phyloP scores from a whole-genome alignment of 2,329 filamentous ascomycete genomes.

The Botryotinia globosa region DNA sequence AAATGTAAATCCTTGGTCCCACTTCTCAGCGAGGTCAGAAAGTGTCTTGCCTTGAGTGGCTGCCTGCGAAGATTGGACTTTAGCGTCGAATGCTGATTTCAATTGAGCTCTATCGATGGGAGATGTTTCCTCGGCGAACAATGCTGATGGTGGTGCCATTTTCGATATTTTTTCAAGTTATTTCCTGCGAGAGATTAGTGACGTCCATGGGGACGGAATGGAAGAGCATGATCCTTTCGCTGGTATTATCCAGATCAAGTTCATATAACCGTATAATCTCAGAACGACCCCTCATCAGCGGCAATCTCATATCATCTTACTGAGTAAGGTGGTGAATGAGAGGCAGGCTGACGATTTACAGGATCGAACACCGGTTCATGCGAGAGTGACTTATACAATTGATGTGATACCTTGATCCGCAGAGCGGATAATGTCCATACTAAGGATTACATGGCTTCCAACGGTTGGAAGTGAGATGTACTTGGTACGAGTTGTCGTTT shows the following conservation, averaged over 20 bases:
- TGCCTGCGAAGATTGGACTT: slow-evolving; percentile 48
- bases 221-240: slow-evolving; percentile 96
- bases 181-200: slow-evolving; percentile 44
- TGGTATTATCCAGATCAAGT: slow-evolving; percentile 99
- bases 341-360: slow-evolving; percentile 33
- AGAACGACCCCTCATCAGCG: slow-evolving; percentile 48
- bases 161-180: slow-evolving; percentile 41
- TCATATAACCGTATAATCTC: slow-evolving; percentile 84
- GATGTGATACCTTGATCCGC: slow-evolving; percentile 40
- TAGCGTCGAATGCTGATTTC: slow-evolving; percentile 48
- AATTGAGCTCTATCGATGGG: slow-evolving; percentile 38
- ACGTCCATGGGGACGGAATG: slow-evolving; percentile 37
- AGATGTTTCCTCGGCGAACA: slow-evolving; percentile 47
- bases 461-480: slow-evolving; percentile 27
- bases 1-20: slow-evolving; percentile 73
- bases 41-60: slow-evolving; percentile 45
- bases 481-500: slow-evolving; percentile 23
- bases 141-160: slow-evolving; percentile 79
- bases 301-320: slow-evolving; percentile 33
- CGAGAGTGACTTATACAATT: slow-evolving; percentile 46
- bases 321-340: slow-evolving; percentile 33
- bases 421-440: slow-evolving; percentile 37
- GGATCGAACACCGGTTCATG: slow-evolving; percentile 65
- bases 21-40: slow-evolving; percentile 68
- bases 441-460: slow-evolving; percentile 36